Conservation (phyloP, 2,329 filamentous ascomycete genomes). For the Ophiostoma tasmaniense region DNA sequence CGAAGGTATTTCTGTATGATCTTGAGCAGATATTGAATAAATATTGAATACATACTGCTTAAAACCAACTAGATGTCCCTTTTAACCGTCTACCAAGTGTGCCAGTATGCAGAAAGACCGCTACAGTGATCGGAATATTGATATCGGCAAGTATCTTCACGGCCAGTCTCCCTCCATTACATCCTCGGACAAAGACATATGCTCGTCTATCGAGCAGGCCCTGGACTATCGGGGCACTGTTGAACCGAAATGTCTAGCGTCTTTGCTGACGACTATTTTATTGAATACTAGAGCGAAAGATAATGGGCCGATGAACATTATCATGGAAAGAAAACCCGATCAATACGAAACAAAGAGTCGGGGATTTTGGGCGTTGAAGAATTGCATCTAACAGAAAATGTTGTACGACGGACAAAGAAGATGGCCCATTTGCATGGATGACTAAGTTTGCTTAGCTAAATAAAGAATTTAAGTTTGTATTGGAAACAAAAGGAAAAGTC, state of each 20-base stretch:
- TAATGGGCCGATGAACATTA: too few relatives aligned
- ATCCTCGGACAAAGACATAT: not conserved
- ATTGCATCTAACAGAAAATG: not conserved
- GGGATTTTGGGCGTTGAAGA: not conserved
- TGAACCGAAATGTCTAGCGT: not conserved
- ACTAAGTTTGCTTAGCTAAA: not conserved
- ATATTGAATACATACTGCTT: not conserved
- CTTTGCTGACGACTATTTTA: not conserved
- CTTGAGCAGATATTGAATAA: not conserved
- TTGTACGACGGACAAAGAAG: not conserved
- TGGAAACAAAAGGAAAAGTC: slow-evolving; percentile 2
- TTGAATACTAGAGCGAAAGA: not conserved
- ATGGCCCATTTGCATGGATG: not conserved
- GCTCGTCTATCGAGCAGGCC: not conserved
- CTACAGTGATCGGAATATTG: not conserved
- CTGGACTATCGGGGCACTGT: not conserved
- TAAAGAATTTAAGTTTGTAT: not conserved
- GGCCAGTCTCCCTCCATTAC: not conserved
- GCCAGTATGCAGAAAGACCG: not conserved
- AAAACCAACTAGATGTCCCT: not conserved
- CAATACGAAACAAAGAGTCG: not conserved
- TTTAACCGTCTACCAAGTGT: not conserved
- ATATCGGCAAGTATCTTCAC: not conserved
- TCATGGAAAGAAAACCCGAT: not conserved
- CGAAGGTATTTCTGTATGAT: not conserved